Percentiles rank a stretch among this genome's conserved stretches.
These are phyloP conservation scores for Fomitopsis betulina DNA, from an alignment of 1,284 basidiomycete species.

Conservation along the genomic window DNA sequence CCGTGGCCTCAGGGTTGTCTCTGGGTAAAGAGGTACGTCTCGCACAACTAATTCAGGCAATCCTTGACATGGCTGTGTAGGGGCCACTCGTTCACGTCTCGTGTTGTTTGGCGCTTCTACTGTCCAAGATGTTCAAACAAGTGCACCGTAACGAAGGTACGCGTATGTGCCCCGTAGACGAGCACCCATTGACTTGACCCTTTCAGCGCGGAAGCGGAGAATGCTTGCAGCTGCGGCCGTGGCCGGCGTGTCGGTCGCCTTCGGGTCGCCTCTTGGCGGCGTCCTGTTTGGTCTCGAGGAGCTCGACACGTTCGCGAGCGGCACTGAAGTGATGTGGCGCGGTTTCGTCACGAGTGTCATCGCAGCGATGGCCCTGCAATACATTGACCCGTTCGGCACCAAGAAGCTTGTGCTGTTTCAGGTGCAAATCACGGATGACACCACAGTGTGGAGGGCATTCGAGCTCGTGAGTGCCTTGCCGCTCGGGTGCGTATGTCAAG, in stretches of 20 bases:
- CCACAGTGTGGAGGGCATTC: constrained; percentile 64
- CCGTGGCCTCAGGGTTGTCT: constrained; percentile 75
- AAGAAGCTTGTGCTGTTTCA: constrained; percentile 70
- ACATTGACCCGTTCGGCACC: constrained; percentile 70
- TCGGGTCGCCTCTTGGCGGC: constrained; percentile 72
- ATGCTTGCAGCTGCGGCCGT: constrained; percentile 65
- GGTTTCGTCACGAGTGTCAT: constrained; percentile 73
- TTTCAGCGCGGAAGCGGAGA: constrained; percentile 60
- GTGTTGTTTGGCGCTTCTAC: constrained; percentile 60
- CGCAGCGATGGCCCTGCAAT: constrained; percentile 67
- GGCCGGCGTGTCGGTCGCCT: constrained; percentile 72
- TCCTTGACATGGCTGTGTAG: constrained; percentile 26
- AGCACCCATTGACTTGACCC: background rate
- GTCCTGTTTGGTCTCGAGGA: constrained; percentile 73
- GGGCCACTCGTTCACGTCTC: constrained; percentile 70
- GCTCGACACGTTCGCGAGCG: constrained; percentile 60
- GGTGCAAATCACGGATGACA: constrained; percentile 45
- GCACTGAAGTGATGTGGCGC: constrained; percentile 71
- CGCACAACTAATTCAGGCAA: background rate
- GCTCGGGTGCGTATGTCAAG: background rate
- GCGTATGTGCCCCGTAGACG: background rate
- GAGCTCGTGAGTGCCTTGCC: constrained; percentile 48
- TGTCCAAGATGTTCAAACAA: constrained; percentile 51
- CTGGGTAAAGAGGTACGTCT: constrained; percentile 65
- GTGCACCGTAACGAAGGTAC: constrained; percentile 60